Conservation (phyloP, 345 rosid genomes). For the Hibiscus trionum region DNA sequence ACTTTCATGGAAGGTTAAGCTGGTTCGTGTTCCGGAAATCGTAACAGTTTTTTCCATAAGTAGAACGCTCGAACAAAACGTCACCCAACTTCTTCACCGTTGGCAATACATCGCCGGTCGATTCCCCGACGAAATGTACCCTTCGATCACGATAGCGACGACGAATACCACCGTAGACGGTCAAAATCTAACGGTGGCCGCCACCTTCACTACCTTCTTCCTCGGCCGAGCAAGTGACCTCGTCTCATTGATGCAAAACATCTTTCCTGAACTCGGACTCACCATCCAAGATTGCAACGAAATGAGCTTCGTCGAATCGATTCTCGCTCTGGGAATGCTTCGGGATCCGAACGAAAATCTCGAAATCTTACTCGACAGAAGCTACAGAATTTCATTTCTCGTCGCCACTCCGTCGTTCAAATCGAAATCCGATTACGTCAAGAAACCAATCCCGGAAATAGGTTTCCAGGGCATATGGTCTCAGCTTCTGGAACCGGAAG, state of each 20-base stretch:
- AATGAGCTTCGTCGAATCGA: background rate
- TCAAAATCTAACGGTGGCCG: background rate
- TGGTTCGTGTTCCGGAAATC: background rate
- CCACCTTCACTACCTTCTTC: background rate
- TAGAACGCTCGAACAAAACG: background rate
- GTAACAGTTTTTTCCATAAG: background rate
- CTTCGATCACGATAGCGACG: background rate
- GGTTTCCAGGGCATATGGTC: background rate
- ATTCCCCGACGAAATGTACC: background rate
- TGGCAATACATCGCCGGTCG: background rate
- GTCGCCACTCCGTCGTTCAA: background rate
- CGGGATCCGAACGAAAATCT: background rate
- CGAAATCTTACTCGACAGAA: background rate
- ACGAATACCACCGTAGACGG: background rate
- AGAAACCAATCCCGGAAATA: conserved; percentile 1
- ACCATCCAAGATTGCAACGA: background rate
- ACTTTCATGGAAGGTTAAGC: background rate
- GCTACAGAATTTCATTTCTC: background rate
- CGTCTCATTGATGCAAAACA: conserved; percentile 1
- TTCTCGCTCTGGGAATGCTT: background rate
- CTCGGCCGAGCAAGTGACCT: background rate
- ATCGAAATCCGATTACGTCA: conserved; percentile 4
- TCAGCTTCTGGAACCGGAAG: background rate
- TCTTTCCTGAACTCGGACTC: background rate
- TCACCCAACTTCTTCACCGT: background rate